Conservation (phyloP, 768 basidiomycete genomes). For the Rhodotorula diobovata region DNA sequence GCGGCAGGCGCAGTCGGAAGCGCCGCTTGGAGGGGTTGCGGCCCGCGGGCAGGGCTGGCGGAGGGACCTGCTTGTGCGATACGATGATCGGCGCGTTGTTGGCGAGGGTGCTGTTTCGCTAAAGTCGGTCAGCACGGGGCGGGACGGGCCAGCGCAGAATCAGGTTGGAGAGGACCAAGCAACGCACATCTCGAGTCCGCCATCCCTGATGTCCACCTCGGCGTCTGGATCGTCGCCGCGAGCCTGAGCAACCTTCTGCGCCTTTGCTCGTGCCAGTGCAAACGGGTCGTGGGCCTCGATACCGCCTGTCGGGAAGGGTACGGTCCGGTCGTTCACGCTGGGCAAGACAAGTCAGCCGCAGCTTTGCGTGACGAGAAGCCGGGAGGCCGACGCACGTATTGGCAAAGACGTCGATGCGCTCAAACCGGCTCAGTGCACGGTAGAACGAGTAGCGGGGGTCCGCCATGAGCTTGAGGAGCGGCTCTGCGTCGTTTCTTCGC, state of each 20-base stretch:
- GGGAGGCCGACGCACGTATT: conserved; percentile 58
- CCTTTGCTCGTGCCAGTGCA: conserved; percentile 31
- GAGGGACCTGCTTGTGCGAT: conserved; percentile 58
- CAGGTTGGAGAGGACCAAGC: too few relatives aligned
- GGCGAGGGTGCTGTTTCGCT: conserved; percentile 49
- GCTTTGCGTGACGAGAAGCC: not conserved
- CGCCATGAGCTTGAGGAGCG: conserved; percentile 70
- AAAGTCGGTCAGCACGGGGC: too few relatives aligned
- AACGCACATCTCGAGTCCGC: conserved; percentile 22
- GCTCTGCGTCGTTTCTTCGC: conserved; percentile 58
- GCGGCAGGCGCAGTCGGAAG: conserved; percentile 58
- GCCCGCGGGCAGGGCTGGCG: conserved; percentile 50
- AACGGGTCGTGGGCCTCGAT: conserved; percentile 63
- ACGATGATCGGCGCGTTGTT: conserved; percentile 55
- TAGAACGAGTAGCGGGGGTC: conserved; percentile 74
- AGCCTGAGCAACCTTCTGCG: conserved; percentile 41
- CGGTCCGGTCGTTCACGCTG: conserved; percentile 59
- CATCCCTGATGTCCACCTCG: conserved; percentile 13
- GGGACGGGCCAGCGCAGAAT: too few relatives aligned
- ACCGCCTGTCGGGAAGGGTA: conserved; percentile 74
- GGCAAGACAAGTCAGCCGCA: not conserved
- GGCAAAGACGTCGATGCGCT: conserved; percentile 69
- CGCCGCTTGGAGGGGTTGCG: conserved; percentile 53
- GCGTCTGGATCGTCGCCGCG: conserved; percentile 64
- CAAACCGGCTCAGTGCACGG: conserved; percentile 63